Conservation (phyloP, 2,329 filamentous ascomycete genomes). For the Berkeleyomyces rouxiae region DNA sequence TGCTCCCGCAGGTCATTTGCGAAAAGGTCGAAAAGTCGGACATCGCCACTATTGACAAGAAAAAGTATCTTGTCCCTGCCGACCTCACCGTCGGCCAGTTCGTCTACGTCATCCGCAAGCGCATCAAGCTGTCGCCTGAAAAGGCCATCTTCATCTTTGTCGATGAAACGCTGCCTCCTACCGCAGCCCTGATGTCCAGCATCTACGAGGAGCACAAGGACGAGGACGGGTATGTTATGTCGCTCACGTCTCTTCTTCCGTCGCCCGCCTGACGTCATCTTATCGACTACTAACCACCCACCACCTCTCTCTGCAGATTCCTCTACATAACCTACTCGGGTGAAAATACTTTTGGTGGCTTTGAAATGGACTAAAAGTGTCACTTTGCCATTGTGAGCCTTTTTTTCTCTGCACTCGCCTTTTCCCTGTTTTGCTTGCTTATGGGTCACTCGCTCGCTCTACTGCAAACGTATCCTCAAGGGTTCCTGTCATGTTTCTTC, state of each 20-base stretch:
- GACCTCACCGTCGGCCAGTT: constrained; percentile 98
- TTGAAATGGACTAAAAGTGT: constrained; percentile 24
- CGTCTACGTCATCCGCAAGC: constrained; percentile 99
- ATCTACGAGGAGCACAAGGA: constrained; percentile 99
- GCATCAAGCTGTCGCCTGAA: constrained; percentile 97
- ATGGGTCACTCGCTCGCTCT: neutral
- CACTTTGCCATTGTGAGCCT: neutral
- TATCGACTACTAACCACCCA: neutral
- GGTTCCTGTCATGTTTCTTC: neutral
- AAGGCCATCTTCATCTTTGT: constrained; percentile 99
- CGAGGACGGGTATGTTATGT: constrained; percentile 42
- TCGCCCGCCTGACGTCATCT: neutral
- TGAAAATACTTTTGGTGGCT: constrained; percentile 87
- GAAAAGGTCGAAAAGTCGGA: constrained; percentile 99
- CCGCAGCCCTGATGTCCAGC: constrained; percentile 94
- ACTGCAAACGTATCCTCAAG: neutral
- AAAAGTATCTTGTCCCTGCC: constrained; percentile 97
- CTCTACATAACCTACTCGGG: constrained; percentile 99
- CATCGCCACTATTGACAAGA: constrained; percentile 99
- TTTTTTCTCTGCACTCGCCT: neutral
- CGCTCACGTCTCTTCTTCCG: neutral
- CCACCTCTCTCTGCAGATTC: constrained; percentile 41
- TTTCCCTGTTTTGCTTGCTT: neutral
- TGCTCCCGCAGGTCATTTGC: constrained; percentile 66
- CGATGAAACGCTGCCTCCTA: constrained; percentile 91